Evolutionary conservation across 148 eudicot species (phyloP), one percentile per base, ranked within the genome.

Genomic region (Silene latifolia): DNA sequence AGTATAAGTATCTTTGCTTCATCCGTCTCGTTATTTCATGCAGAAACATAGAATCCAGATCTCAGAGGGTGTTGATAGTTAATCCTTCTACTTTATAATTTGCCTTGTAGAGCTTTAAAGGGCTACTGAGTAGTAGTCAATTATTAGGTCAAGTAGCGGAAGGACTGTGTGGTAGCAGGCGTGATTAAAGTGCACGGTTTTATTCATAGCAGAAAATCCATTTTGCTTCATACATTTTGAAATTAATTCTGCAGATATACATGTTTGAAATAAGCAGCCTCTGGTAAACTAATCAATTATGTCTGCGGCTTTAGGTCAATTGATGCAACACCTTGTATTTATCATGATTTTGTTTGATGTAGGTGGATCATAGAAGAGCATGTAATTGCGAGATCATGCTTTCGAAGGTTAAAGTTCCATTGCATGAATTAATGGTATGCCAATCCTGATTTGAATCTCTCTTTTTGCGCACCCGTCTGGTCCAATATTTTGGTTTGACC

Each of bases 331-430:
- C 8, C 32, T 12, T 42, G 67, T 71, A 20, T 47, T 73, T 63
- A 72, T 72, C 74, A 18, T 80, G 76, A 51, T 80, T 47, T 73
- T 56, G 39, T 73, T 67, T 81, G 70, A 72, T 82, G 76, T 88
- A 93, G 98, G 69, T 93, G 85, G 98, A 91, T 47, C 91, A 78
- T 76, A 87, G 97, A 72, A 90, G 97, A 63, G 98, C 98, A 63
- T 93, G 88, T 76, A 93, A 93, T 83, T 93, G 98, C 81, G 98
- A 93, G 78, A 93, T 93, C 69, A 93, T 93, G 98, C 93, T 93
- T 83, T 91, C 98, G 69, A 91, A 91, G 88, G 97, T 93, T 77
- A 93, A 91, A 84, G 87, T 87, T 80, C 89, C 98, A 42, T 78
- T 87, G 82, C 83, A 75, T 60, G 91, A 93, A 48, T 77, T 93